Evolutionary conservation across 768 basidiomycete species (phyloP).

Genomic region (Rhodotorula paludigena): DNA sequence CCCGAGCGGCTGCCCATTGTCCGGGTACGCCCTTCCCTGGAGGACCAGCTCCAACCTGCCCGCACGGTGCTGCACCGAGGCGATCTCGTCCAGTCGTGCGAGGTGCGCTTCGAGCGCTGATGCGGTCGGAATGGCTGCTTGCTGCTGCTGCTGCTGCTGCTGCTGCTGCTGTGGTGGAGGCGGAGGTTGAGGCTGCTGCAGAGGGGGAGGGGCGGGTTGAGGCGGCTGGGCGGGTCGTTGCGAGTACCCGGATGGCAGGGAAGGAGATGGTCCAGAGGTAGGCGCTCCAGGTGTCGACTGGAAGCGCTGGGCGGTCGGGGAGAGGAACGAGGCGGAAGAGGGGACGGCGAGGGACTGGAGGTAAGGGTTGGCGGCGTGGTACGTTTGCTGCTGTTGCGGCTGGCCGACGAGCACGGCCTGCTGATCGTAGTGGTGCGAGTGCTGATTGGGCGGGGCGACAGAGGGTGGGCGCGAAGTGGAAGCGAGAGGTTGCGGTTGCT

Average conservation of each 20-base stretch:
- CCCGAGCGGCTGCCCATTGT: constrained; percentile 1
- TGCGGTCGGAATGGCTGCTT: not conserved
- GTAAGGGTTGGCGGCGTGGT: not conserved
- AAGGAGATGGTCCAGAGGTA: no score
- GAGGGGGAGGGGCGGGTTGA: not conserved
- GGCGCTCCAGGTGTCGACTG: no score
- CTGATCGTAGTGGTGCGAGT: not conserved
- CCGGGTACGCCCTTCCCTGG: constrained; percentile 3
- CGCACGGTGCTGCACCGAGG: not conserved
- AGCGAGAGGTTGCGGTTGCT: not conserved
- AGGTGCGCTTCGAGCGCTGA: constrained; percentile 13
- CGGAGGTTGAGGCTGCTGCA: not conserved
- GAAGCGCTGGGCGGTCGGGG: not conserved
- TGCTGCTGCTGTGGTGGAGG: not conserved
- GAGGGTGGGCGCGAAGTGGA: not conserved
- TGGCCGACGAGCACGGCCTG: no score
- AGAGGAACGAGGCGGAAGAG: not conserved
- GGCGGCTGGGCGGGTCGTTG: not conserved
- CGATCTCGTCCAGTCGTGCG: constrained; percentile 7
- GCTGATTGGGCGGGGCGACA: not conserved
- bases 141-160: not conserved
- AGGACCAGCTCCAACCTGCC: not conserved
- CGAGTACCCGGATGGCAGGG: not conserved
- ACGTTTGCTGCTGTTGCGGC: not conserved
- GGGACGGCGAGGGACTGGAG: not conserved